Percentiles rank a stretch among this genome's conserved stretches.
Evolutionary conservation across 176 grass and related monocot species (phyloP).

Genomic region (Leersia perrieri): DNA sequence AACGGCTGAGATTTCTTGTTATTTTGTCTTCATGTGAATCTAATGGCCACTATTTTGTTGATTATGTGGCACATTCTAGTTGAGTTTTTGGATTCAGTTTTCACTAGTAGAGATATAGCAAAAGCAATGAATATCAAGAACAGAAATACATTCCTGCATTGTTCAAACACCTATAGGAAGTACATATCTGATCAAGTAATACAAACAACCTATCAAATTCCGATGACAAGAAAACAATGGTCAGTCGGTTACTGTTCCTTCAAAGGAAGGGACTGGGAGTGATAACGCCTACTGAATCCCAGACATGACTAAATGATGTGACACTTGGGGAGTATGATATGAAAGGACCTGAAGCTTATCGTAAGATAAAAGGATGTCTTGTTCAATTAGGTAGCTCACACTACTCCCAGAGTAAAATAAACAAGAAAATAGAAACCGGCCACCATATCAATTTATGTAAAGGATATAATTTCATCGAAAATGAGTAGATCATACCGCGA

Average conservation of each 20-base stretch:
- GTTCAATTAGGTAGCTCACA: neutral
- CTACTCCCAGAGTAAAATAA: slow-evolving; percentile 24
- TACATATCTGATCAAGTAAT: neutral
- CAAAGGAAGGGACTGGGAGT: neutral
- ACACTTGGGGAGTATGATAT: neutral
- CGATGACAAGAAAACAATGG: neutral
- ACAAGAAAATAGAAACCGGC: neutral
- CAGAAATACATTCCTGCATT: neutral
- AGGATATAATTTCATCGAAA: neutral
- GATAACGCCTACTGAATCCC: slow-evolving; percentile 1
- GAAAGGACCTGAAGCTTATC: slow-evolving; percentile 26
- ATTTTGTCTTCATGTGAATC: too few relatives aligned
- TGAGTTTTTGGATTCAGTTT: too few relatives aligned
- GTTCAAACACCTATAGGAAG: neutral
- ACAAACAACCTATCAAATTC: neutral
- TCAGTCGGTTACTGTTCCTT: neutral
- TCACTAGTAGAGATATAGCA: too few relatives aligned
- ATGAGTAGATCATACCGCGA: neutral
- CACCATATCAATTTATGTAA: slow-evolving; percentile 1
- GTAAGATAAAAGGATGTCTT: neutral
- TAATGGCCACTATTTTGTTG: too few relatives aligned
- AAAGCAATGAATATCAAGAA: neutral
- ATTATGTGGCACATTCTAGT: too few relatives aligned
- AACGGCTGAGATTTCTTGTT: too few relatives aligned
- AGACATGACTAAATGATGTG: neutral